Percentiles rank a stretch among this genome's conserved stretches.
These are phyloP conservation scores for Pythium brachiatum DNA, from an alignment of 352 stramenopile genomes.

Conservation along the genomic window DNA sequence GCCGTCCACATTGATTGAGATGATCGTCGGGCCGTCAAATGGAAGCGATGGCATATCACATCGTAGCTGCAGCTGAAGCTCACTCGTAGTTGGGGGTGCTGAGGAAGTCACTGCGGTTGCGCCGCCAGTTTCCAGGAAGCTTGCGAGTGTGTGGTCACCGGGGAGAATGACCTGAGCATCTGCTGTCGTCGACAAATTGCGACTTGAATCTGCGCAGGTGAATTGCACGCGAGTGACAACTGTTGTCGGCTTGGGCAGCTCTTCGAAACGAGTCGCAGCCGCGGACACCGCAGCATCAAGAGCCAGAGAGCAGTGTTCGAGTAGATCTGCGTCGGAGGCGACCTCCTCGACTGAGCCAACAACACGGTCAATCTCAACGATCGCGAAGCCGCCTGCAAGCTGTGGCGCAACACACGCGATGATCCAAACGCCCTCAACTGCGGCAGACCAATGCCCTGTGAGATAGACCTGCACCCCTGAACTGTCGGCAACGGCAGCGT, in stretches of 20 bases:
- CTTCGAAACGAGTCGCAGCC: not conserved
- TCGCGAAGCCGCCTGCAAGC: not conserved
- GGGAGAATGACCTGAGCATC: slow-evolving; percentile 40
- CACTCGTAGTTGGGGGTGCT: not conserved
- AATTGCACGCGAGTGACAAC: slow-evolving; percentile 32
- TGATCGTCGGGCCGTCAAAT: slow-evolving; percentile 49
- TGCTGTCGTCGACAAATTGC: slow-evolving; percentile 32
- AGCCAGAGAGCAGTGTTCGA: not conserved
- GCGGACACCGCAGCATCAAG: not conserved
- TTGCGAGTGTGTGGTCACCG: slow-evolving; percentile 11
- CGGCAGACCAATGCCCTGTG: slow-evolving; percentile 21
- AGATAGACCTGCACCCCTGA: slow-evolving; percentile 38
- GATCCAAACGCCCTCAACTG: slow-evolving; percentile 31
- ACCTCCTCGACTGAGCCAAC: not conserved
- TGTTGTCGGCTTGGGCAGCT: not conserved
- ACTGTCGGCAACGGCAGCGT: slow-evolving; percentile 37
- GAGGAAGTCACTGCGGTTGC: not conserved
- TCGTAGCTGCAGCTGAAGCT: slow-evolving; percentile 40
- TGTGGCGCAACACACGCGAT: slow-evolving; percentile 24
- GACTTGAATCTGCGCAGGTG: slow-evolving; percentile 42
- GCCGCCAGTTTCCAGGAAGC: slow-evolving; percentile 3
- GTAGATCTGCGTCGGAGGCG: not conserved
- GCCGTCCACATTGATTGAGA: slow-evolving; percentile 44
- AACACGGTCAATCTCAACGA: slow-evolving; percentile 11
- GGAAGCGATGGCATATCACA: slow-evolving; percentile 52